Percentiles rank a stretch among this genome's conserved stretches.
These are phyloP conservation scores for Penicillium salamii DNA, from an alignment of 495 filamentous ascomycete genomes.

Conservation along the genomic window DNA sequence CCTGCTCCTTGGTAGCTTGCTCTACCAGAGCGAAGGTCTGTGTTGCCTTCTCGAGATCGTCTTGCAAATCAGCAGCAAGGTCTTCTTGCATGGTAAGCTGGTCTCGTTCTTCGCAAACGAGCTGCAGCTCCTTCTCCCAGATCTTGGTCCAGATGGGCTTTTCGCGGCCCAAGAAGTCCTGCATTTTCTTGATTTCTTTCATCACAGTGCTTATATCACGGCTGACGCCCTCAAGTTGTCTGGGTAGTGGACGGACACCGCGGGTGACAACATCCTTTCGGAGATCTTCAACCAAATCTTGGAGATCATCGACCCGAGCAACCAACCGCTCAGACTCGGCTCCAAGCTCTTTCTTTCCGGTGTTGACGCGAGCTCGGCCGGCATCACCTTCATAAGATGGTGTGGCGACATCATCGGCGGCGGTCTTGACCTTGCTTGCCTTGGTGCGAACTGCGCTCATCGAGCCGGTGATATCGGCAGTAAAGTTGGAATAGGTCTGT, in stretches of 20 bases:
- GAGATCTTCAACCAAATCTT: conserved; percentile 93
- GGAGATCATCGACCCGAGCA: conserved; percentile 87
- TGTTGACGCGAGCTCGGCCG: conserved; percentile 79
- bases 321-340: conserved; percentile 86
- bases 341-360: conserved; percentile 78
- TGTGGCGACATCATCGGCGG: conserved; percentile 62
- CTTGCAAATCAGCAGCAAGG: conserved; percentile 82
- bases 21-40: conserved; percentile 94
- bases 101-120: conserved; percentile 92
- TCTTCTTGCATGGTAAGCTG: conserved; percentile 93
- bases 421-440: conserved; percentile 73
- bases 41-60: conserved; percentile 90
- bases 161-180: conserved; percentile 85
- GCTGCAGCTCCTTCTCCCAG: conserved; percentile 93
- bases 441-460: conserved; percentile 81
- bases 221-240: conserved; percentile 81
- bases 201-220: conserved; percentile 81
- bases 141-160: conserved; percentile 97
- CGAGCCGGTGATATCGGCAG: conserved; percentile 79
- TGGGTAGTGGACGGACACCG: conserved; percentile 87
- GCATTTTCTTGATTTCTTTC: conserved; percentile 90
- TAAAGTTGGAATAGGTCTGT: conserved; percentile 89
- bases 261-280: conserved; percentile 94
- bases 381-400: conserved; percentile 65
- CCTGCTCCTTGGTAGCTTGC: conserved; percentile 93